Conservation (phyloP, 1,284 basidiomycete species). For the Pholiota adiposa region DNA sequence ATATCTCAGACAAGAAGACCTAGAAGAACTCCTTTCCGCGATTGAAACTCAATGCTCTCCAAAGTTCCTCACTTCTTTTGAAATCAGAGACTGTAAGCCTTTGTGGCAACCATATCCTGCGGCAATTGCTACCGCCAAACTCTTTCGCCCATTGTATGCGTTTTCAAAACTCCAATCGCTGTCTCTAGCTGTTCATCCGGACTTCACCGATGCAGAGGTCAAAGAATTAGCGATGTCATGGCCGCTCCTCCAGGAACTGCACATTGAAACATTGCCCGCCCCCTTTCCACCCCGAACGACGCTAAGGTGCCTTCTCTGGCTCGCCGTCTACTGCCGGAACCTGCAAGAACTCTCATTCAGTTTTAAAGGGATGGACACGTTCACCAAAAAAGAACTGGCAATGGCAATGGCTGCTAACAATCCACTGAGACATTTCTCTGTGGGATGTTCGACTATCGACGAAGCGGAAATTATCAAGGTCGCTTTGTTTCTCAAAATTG, state of each 20-base stretch:
- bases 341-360: slow-evolving; percentile 9
- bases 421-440: background rate
- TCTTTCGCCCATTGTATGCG: slow-evolving; percentile 5
- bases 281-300: background rate
- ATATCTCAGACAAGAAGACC: background rate
- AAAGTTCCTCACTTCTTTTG: background rate
- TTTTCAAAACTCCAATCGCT: slow-evolving; percentile 9
- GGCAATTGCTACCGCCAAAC: background rate
- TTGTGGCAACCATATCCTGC: no score
- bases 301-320: slow-evolving; percentile 12
- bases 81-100: background rate
- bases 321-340: slow-evolving; percentile 12
- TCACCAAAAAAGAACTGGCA: slow-evolving; percentile 5
- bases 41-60: background rate
- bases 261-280: background rate
- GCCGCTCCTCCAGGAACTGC: slow-evolving; percentile 11
- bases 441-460: background rate
- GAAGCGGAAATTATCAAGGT: background rate
- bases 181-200: background rate
- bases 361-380: background rate
- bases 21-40: background rate
- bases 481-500: no score
- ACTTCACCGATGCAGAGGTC: slow-evolving; percentile 15
- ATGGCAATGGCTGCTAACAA: background rate
- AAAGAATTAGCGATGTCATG: slow-evolving; percentile 16